A percentile compares a stretch with the other conserved stretches of the same genome.
Evolutionary conservation across 345 rosid genomes (phyloP).

Genomic region (Eucalyptus paniculata): DNA sequence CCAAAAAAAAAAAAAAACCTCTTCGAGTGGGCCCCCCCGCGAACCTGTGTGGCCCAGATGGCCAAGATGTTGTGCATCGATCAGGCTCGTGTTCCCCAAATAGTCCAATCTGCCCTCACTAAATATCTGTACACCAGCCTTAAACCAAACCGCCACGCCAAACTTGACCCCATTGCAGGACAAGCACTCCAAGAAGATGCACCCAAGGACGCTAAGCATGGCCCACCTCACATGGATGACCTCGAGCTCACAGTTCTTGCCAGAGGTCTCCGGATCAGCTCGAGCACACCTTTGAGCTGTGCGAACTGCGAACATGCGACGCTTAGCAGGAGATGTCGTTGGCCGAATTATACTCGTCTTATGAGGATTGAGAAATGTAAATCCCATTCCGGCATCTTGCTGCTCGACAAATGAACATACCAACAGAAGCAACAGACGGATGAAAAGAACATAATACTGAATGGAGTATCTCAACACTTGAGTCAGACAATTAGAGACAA

Average conservation of each 20-base stretch:
- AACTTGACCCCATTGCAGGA: not conserved
- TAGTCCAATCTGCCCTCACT: not conserved
- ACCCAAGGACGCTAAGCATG: not conserved
- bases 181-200: not conserved
- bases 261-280: not conserved
- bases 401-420: not conserved
- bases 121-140: not conserved
- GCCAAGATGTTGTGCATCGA: not conserved
- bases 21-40: not conserved
- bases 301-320: no score
- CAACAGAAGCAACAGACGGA: no score
- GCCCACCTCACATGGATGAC: not conserved
- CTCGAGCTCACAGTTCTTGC: not conserved
- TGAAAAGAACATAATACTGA: no score
- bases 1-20: no score
- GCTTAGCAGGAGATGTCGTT: no score
- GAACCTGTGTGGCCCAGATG: not conserved
- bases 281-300: not conserved
- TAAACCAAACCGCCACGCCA: not conserved
- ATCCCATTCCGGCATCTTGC: no score
- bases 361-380: no score
- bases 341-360: no score
- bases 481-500: no score
- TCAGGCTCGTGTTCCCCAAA: not conserved
- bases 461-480: no score